These are phyloP conservation scores for Pontederia crassipes DNA, from an alignment of 176 grass and related monocot genomes.

Conservation along the genomic window DNA sequence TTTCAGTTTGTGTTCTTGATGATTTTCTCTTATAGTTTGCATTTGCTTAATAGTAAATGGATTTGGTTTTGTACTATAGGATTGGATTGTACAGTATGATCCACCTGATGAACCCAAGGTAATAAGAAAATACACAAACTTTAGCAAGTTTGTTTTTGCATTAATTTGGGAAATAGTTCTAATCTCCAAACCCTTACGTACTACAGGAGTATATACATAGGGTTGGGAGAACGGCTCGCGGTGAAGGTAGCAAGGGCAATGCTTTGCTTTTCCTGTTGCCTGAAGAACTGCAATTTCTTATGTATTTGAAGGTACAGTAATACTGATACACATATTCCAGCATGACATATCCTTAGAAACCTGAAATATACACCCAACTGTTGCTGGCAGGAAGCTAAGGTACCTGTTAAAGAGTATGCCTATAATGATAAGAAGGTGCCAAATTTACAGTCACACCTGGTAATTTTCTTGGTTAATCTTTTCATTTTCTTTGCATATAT, in stretches of 20 bases:
- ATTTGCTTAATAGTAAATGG: background rate
- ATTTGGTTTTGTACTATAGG: slow-evolving; percentile 28
- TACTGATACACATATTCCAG: background rate
- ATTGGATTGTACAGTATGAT: slow-evolving; percentile 96
- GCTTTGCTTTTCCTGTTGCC: slow-evolving; percentile 84
- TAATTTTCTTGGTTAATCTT: slow-evolving; percentile 11
- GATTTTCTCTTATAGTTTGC: slow-evolving; percentile 1
- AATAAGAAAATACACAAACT: background rate
- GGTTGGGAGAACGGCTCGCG: slow-evolving; percentile 86
- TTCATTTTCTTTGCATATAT: no score
- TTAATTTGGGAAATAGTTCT: background rate
- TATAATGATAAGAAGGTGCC: slow-evolving; percentile 78
- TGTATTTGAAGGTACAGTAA: slow-evolving; percentile 56
- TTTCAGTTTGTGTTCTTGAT: slow-evolving; percentile 1
- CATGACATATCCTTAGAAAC: background rate
- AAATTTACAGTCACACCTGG: slow-evolving; percentile 88
- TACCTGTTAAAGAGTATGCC: slow-evolving; percentile 74
- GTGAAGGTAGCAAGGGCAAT: slow-evolving; percentile 76
- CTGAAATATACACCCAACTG: background rate
- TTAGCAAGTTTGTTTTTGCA: slow-evolving; percentile 3
- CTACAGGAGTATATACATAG: slow-evolving; percentile 95
- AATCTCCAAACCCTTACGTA: background rate
- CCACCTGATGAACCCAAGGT: slow-evolving; percentile 98
- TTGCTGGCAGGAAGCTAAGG: slow-evolving; percentile 67
- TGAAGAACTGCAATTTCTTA: slow-evolving; percentile 75